Base-by-base conservation (phyloP, 2,329 filamentous ascomycete species). In the Hymenoscyphus scutula region DNA sequence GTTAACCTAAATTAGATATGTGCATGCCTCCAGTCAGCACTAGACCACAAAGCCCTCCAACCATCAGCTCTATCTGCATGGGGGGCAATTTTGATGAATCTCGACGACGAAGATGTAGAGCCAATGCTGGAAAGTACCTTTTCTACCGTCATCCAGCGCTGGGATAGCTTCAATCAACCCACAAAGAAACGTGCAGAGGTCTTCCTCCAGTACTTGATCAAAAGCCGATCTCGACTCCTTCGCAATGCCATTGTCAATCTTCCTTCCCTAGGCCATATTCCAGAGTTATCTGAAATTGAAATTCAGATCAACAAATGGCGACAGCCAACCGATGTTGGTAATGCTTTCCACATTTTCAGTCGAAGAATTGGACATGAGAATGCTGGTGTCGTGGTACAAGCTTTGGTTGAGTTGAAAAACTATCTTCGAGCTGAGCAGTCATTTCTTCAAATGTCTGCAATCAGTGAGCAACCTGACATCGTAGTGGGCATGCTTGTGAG, bases 51-150 rank as follows among this genome's bases (percentile, higher is more conserved):
- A 53, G 84, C 89, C 55, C 81, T 99, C n/a, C 87, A 91, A 65
- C 83, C 91, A 64, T 81, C 86, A 32, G 91, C 92, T 1, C 93
- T 98, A 70, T 85, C 84, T 3, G 91, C 92, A 56, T 99, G 95
- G 95, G 83, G 86, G 29, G 83, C 87, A 8, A 87, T 99, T 77
- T 82, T 98, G 19, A 83, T 78, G 30, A 84, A 88, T 58, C 81
- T 98, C 56, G 88, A 89, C 10, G 87, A 88, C 62, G 89, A 92
- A 27, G 93, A 97, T 71, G 82, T 97, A 5, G 88, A 89, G 67
- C 82, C 86, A 29, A 82, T 97, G 41, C 79, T 98, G 8, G 92
- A 97, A 73, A 92, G 94, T 62, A 96, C 93, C 0, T 92, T 98
- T 68, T 92, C 93, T 59, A 85, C 97, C 48, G 87, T 98, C 56